Evolutionary conservation across 2,329 filamentous ascomycete species (phyloP), one percentile per base, ranked within the genome.

Genomic region (Fusarium udum): DNA sequence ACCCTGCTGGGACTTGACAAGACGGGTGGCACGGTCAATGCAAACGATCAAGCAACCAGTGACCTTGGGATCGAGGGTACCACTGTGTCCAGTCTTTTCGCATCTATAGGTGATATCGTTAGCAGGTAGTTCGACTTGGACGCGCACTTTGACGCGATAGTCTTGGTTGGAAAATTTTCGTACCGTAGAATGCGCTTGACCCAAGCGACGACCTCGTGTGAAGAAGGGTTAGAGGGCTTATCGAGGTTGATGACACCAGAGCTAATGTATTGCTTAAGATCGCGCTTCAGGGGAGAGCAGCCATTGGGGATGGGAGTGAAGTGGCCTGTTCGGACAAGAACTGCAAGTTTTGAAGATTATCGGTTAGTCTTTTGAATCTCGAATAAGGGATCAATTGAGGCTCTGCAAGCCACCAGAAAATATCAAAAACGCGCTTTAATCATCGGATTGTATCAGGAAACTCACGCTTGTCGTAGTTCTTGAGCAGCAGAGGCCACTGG

Each of bases 191-290:
- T 98, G 79, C 95, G 92, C 92, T 99, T 99, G 78, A 98, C 93
- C 96, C 96, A 99, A 76, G 96, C 95, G 81, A 99, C 96, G 76
- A 99, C 96, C 88, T 99, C 96, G 89, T 99, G 96, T 80, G 93
- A 96, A 77, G 95, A 98, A 61, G 95, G 95, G 87, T 99, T 99
- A 60, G 95, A 97, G 65, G 95, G 96, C 87, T 85, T 85, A 75
- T 85, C 83, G 78, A 98, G 92, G 87, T 99, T 99, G 86, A 99
- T 98, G 67, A 99, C 95, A 85, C 96, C 96, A 74, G 94, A 97
- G 83, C 93, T 95, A 82, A 99, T 92, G 87, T 98, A 99, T 74
- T 93, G 95, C 88, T 98, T 98, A 81, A 99, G 89, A 83, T 98
- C 95, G 84, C 96, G 93, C 85, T 94, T 95, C 82, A 97, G 87